Base-by-base conservation (phyloP, 495 filamentous ascomycete species). In the Ascobolus immersus region DNA sequence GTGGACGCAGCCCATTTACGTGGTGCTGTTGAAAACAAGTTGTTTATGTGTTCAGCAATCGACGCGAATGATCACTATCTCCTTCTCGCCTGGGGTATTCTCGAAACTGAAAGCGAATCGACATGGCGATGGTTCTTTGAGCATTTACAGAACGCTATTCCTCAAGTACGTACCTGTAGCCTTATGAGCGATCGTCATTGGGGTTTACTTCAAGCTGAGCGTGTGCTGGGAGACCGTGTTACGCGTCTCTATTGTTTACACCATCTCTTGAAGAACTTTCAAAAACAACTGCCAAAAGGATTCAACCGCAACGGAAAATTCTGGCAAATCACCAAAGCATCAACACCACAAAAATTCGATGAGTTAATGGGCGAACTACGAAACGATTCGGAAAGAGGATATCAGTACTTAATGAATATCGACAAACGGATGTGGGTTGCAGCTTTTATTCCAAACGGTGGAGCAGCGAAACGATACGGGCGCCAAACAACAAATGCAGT, bases 161-260 rank as follows among this genome's bases (percentile, higher is more conserved):
- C n/a, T n/a, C n/a, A n/a, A n/a, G n/a, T n/a, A n/a, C n/a, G n/a
- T n/a, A n/a, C n/a, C n/a, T n/a, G n/a, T n/a, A 41, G 29, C 0
- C 12, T 38, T 15, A 38, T 41, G 0, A 38, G 39, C 19, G 39
- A 38, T 17, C 23, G 35, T n/a, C 13, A 38, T 12, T 38, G 32
- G 14, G 30, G 20, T 7, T 14, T 36, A 11, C 33, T 37, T 18
- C 27, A 28, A 17, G n/a, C 18, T 8, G 28, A 30, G 2, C 11
- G 10, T 11, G 8, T 15, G 8, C 2, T 30, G 14, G 10, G 10
- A n/a, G n/a, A n/a, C n/a, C n/a, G n/a, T n/a, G n/a, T n/a, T n/a
- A n/a, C n/a, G n/a, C n/a, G n/a, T n/a, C n/a, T n/a, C 8, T 30
- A 30, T 30, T 30, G 28, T 15, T 30, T 10, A n/a, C 17, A n/a